phyloP scores from a whole-genome alignment of 2,329 filamentous ascomycete genomes.

The Ophiostoma sp. region DNA sequence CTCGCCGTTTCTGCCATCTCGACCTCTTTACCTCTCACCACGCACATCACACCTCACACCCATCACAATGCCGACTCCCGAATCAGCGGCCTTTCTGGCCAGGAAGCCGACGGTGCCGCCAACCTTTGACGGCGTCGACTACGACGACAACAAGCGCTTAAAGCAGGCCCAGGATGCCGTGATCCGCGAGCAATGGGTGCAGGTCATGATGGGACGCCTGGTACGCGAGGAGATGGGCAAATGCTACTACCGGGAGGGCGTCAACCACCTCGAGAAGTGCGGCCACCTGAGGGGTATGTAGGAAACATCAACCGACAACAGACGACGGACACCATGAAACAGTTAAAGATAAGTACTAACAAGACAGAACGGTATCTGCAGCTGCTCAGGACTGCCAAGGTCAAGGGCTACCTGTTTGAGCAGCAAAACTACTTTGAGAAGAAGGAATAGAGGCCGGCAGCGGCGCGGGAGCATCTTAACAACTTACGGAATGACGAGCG shows the following conservation, averaged over 20 bases:
- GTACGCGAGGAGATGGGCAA: slow-evolving; percentile 79
- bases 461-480: background rate
- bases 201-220: slow-evolving; percentile 80
- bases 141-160: slow-evolving; percentile 72
- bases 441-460: slow-evolving; percentile 25
- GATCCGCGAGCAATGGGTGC: slow-evolving; percentile 82
- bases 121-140: slow-evolving; percentile 82
- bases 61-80: slow-evolving; percentile 68
- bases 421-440: slow-evolving; percentile 69
- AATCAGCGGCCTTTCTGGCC: slow-evolving; percentile 74
- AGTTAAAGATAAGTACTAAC: background rate
- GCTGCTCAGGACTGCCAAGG: slow-evolving; percentile 67
- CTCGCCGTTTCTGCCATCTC: background rate
- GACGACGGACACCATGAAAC: background rate
- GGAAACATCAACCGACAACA: slow-evolving; percentile 14
- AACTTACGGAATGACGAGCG: background rate
- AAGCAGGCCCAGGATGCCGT: slow-evolving; percentile 80
- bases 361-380: slow-evolving; percentile 69
- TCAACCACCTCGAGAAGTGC: slow-evolving; percentile 86
- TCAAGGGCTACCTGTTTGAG: slow-evolving; percentile 73
- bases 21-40: background rate
- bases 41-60: background rate
- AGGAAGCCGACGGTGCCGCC: slow-evolving; percentile 78
- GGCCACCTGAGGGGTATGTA: slow-evolving; percentile 66
- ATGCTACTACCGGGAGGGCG: slow-evolving; percentile 78